These are phyloP conservation scores for Selaginella moellendorffii DNA, from an alignment of 75 land plant species.

Conservation along the genomic window DNA sequence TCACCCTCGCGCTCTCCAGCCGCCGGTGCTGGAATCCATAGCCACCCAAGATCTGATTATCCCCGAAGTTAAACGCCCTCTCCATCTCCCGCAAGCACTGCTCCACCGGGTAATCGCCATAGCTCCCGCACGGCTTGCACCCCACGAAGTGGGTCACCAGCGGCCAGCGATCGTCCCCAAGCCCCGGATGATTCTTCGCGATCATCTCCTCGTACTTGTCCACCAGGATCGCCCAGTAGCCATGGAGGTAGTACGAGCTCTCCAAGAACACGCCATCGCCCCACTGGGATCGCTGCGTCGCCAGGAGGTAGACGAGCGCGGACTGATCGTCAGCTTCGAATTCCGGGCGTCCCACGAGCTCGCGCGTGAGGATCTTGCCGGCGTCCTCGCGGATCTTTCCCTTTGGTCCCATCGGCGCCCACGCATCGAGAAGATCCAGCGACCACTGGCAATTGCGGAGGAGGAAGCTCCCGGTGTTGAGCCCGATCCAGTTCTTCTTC, in stretches of 20 bases:
- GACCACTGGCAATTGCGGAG: constrained; percentile 24
- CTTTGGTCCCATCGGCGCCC: constrained; percentile 26
- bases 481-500: constrained; percentile 13
- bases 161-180: constrained; percentile 88
- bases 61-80: constrained; percentile 18
- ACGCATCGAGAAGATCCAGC: constrained; percentile 16
- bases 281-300: neutral
- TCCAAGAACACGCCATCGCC: neutral
- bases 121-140: constrained; percentile 81
- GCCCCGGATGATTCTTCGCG: constrained; percentile 47
- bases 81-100: constrained; percentile 13
- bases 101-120: constrained; percentile 11
- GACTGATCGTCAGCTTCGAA: constrained; percentile 32
- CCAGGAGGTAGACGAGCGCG: constrained; percentile 7
- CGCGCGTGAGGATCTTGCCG: constrained; percentile 7
- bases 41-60: constrained; percentile 13
- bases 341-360: constrained; percentile 10
- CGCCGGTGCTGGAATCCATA: neutral
- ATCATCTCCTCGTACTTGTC: constrained; percentile 4
- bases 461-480: constrained; percentile 13
- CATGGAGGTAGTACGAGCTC: constrained; percentile 9
- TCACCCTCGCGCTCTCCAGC: neutral
- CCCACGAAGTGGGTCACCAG: constrained; percentile 90
- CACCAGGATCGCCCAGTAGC: constrained; percentile 7
- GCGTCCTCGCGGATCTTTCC: constrained; percentile 3